Evolutionary conservation across 352 stramenopile genomes (phyloP), one percentile per base, ranked within the genome.

Genomic region (Globisporangium nunn): DNA sequence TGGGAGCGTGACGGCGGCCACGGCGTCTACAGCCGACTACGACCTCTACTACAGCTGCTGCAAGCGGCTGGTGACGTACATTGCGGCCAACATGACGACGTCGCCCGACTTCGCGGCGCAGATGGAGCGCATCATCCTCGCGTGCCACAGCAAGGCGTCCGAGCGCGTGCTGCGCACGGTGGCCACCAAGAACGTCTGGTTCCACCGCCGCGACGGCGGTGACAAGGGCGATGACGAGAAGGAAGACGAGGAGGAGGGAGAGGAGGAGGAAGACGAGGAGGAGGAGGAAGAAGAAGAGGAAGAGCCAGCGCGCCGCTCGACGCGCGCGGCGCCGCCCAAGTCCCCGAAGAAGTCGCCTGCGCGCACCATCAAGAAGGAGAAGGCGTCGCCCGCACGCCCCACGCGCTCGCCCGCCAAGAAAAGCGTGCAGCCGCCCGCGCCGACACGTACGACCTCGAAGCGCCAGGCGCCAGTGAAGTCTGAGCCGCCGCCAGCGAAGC

Each of bases 41-140:
- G 74, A 91, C 37, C 35, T 65, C 18, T 88, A 83, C 64, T 75
- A 82, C 63, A 63, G 43, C 28, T 74, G 70, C 59, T 91, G 81
- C 69, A 64, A 72, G 49, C 73, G 66, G 14, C 61, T 91, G 46
- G 76, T 88, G 44, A 40, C 64, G 52, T 91, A 87, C 62, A 88
- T 91, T 52, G 35, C 63, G 31, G 62, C 68, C 30, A 72, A 87
- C 68, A 88, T 91, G 78, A 62, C 72, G 46, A 81, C 68, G 41
- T 86, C 78, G 41, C 55, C 58, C 15, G 63, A 71, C 43, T 88
- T 88, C 56, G 43, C 57, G 17, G 51, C 80, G 53, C 76, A 89
- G 54, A 89, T 89, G 78, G 78, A 87, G 41, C 72, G 78, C 50
- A 72, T 89, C 49, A 86, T 89, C 47, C 64, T 86, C 30, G 76